Percentiles rank a stretch among this genome's conserved stretches.
phyloP scores from a whole-genome alignment of 176 grass and related monocot genomes.

The Triticum urartu region DNA sequence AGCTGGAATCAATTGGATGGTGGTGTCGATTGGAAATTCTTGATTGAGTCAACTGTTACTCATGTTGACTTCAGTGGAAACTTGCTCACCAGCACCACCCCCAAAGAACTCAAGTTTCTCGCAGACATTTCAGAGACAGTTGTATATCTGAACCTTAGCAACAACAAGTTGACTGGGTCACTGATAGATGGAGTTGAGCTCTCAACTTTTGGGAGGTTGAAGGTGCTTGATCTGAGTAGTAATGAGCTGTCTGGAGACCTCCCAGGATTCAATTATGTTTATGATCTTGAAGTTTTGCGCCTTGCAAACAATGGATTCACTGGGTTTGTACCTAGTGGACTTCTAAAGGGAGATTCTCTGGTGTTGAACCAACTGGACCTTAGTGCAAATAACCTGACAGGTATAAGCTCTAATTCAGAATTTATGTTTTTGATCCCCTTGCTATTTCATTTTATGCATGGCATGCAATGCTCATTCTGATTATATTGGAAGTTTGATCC shows the following conservation, averaged over 20 bases:
- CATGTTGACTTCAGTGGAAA: constrained; percentile 95
- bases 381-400: constrained; percentile 90
- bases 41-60: constrained; percentile 71
- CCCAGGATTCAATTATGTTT: constrained; percentile 99
- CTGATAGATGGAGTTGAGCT: constrained; percentile 88
- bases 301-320: constrained; percentile 81
- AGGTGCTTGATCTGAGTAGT: constrained; percentile 92
- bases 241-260: constrained; percentile 86
- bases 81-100: constrained; percentile 63
- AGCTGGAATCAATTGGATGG: constrained; percentile 89
- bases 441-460: constrained; percentile 9
- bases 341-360: constrained; percentile 95
- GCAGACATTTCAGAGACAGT: constrained; percentile 90
- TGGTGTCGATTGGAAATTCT: constrained; percentile 90
- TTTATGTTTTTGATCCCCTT: not conserved
- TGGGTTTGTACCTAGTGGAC: constrained; percentile 85
- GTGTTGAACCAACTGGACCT: constrained; percentile 86
- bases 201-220: constrained; percentile 88
- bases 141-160: constrained; percentile 80
- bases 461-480: constrained; percentile 1
- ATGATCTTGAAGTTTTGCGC: constrained; percentile 91
- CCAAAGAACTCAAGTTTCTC: constrained; percentile 85
- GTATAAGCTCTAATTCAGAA: constrained; percentile 32
- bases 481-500: not conserved
- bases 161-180: constrained; percentile 75